A percentile compares a stretch with the other conserved stretches of the same genome.
phyloP scores from a whole-genome alignment of 108 stramenopile species.

The Fragilaria radians region DNA sequence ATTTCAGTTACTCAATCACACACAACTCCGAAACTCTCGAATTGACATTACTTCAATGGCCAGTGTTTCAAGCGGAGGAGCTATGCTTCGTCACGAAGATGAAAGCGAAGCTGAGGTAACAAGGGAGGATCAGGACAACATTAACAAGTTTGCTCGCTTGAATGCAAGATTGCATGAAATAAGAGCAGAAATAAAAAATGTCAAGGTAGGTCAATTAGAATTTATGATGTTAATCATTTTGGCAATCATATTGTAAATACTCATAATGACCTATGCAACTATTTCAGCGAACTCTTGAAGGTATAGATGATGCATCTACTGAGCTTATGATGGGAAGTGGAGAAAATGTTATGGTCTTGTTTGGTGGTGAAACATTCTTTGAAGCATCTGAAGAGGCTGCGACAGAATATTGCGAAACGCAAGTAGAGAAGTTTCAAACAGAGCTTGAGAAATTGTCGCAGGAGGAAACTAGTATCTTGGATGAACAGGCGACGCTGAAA shows the following conservation, averaged over 20 bases:
- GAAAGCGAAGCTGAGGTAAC: conserved; percentile 81
- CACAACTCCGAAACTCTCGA: no score
- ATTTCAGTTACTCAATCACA: no score
- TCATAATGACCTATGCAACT: not conserved
- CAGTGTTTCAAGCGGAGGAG: conserved; percentile 13
- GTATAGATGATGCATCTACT: conserved; percentile 90
- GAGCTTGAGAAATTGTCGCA: conserved; percentile 47
- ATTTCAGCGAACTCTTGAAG: conserved; percentile 66
- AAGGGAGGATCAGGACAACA: conserved; percentile 84
- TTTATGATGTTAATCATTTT: not conserved
- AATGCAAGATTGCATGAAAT: conserved; percentile 83
- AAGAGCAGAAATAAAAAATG: conserved; percentile 34
- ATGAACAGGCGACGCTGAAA: conserved; percentile 71
- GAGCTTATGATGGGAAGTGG: conserved; percentile 89
- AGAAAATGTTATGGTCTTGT: conserved; percentile 55
- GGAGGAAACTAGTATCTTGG: conserved; percentile 63
- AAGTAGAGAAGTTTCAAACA: conserved; percentile 72
- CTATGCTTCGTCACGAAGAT: conserved; percentile 64
- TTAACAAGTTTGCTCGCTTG: conserved; percentile 88
- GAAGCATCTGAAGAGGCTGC: conserved; percentile 81
- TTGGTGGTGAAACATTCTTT: conserved; percentile 84
- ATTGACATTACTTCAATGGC: no score
- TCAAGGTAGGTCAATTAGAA: conserved; percentile 44
- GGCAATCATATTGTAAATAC: not conserved
- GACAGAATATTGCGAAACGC: conserved; percentile 77